Base-by-base conservation (phyloP, 805 yeast species). In the Grigorovia jiainica region DNA sequence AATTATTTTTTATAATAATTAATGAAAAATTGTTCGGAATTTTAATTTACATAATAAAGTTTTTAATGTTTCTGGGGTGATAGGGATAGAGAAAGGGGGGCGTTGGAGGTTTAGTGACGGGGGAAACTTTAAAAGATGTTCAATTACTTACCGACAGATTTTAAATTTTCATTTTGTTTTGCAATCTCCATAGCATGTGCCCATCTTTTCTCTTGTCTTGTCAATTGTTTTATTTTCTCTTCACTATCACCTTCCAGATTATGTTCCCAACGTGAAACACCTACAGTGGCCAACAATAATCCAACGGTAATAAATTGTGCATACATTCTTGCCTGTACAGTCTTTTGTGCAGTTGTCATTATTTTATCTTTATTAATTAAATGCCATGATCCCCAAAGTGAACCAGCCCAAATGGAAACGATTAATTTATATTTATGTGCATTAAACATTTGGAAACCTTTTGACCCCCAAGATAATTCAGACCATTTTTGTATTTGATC, bases 281-380 rank as follows among this genome's bases (percentile, higher is more conserved):
- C 78, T 54, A 86, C 72, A 0, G 92, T 76, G 18, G 79, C 87
- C 42, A 85, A 62, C 49, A 85, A 65, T 47, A 85, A 65, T 9
- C 73, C 73, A 41, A 86, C 87, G 1, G 95, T 82, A 42, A 83
- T 64, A 49, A 82, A 84, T 63, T 86, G 95, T 9, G 95, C 95
- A 58, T 85, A 85, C 83, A 85, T 85, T 74, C 95, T 79, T 25
- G 94, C 94, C 58, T 82, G 89, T 27, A 82, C 92, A 38, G 83
- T 76, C 61, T 83, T 86, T 65, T 86, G 95, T 5, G 92, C 65
- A 48, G 70, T 73, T 42, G 85, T 75, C 81, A 86, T 73, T 58
- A 78, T 67, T 48, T 78, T 79, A 60, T 86, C 95, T 51, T 72
- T 75, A 65, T 83, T 79, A 40, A 83, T 86, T 36, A 67, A 54